Percentiles rank a stretch among this genome's conserved stretches.
Evolutionary conservation across 192 early-diverging fungal species (phyloP).

Genomic region (Coemansia sp.): DNA sequence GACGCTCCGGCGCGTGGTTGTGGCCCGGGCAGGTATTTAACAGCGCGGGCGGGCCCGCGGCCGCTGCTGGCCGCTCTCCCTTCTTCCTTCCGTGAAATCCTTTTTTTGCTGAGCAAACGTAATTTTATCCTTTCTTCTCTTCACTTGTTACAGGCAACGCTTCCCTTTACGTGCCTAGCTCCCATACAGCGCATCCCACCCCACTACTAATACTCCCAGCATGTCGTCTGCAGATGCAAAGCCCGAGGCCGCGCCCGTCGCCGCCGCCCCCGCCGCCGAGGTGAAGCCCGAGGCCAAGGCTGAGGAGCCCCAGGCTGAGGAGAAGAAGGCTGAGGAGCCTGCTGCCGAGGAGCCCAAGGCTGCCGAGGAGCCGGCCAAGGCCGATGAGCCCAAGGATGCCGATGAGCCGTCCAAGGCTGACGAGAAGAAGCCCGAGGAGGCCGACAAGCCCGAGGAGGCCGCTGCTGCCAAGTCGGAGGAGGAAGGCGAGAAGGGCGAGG

Average conservation of each 20-base stretch:
- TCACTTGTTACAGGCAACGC: conserved; percentile 29
- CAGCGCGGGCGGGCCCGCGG: background rate
- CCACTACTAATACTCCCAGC: conserved; percentile 14
- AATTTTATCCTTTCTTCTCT: conserved; percentile 35
- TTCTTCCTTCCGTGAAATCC: conserved; percentile 8
- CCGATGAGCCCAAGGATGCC: conserved; percentile 8
- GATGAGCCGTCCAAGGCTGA: conserved; percentile 9
- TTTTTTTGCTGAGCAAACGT: conserved; percentile 43
- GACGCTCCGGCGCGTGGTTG: background rate
- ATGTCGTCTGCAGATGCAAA: conserved; percentile 9
- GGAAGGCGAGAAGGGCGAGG: conserved; percentile 12
- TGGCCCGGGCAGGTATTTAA: conserved; percentile 20
- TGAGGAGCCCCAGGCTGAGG: conserved; percentile 1
- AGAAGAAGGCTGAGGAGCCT: conserved; percentile 8
- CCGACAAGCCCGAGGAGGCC: conserved; percentile 11
- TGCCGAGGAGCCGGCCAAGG: conserved; percentile 3
- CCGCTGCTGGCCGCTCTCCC: conserved; percentile 7
- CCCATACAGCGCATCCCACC: background rate
- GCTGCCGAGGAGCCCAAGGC: conserved; percentile 2
- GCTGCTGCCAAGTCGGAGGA: conserved; percentile 8
- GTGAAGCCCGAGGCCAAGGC: background rate
- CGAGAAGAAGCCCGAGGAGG: conserved; percentile 4
- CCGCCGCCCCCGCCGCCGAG: background rate
- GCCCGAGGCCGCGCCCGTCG: background rate
- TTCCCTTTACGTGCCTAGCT: background rate